Percentiles rank a stretch among this genome's conserved stretches.
phyloP scores from a whole-genome alignment of 2,329 filamentous ascomycete species.

The Botrytis elliptica region DNA sequence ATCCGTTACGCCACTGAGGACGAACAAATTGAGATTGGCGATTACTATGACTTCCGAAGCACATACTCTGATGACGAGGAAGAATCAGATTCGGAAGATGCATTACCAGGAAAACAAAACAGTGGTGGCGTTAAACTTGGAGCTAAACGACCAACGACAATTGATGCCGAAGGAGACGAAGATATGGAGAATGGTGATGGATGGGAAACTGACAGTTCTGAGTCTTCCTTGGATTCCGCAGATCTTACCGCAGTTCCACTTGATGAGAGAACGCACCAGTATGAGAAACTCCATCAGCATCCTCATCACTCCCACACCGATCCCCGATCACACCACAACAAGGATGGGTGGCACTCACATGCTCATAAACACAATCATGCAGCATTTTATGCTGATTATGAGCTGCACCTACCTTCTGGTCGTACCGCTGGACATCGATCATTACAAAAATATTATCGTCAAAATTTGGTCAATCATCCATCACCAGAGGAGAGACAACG shows the following conservation, averaged over 20 bases:
- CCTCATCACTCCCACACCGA: constrained; percentile 73
- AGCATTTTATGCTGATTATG: constrained; percentile 88
- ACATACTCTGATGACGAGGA: constrained; percentile 84
- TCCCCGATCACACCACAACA: constrained; percentile 69
- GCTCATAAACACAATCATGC: constrained; percentile 71
- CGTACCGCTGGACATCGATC: constrained; percentile 88
- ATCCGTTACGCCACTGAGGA: constrained; percentile 87
- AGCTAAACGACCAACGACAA: constrained; percentile 54
- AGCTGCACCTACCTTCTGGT: constrained; percentile 88
- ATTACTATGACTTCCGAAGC: constrained; percentile 95
- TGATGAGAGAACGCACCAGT: constrained; percentile 68
- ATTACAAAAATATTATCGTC: constrained; percentile 82
- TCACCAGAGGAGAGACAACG: constrained; percentile 73
- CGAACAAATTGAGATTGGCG: constrained; percentile 90
- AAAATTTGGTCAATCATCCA: constrained; percentile 86
- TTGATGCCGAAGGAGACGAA: constrained; percentile 54
- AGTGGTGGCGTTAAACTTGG: constrained; percentile 68
- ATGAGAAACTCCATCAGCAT: constrained; percentile 69
- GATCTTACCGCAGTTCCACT: constrained; percentile 79
- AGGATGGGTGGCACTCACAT: constrained; percentile 78
- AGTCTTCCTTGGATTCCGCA: constrained; percentile 83
- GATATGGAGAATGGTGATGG: constrained; percentile 65
- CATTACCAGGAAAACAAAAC: constrained; percentile 48
- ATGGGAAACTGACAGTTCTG: constrained; percentile 93
- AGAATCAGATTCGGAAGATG: constrained; percentile 57